Evolutionary conservation across 2,329 filamentous ascomycete genomes (phyloP).

Genomic region (Paecilomyces niveus): DNA sequence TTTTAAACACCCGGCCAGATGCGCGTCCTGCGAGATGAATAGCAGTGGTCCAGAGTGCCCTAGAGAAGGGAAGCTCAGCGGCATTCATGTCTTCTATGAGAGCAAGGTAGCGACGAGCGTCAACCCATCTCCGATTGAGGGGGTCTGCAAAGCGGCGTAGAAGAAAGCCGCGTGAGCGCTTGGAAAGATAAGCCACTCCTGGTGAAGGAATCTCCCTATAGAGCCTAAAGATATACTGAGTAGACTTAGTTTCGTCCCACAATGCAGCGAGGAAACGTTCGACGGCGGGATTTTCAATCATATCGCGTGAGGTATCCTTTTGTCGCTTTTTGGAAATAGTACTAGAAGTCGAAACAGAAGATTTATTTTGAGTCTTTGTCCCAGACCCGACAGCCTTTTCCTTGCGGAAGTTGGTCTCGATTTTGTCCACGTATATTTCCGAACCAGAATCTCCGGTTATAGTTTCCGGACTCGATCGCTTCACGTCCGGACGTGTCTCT

Average conservation of each 20-base stretch:
- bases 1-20: constrained; percentile 50
- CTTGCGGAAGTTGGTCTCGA: not conserved
- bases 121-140: constrained; percentile 23
- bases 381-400: not conserved
- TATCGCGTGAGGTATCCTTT: constrained; percentile 17
- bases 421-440: not conserved
- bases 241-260: constrained; percentile 36
- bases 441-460: not conserved
- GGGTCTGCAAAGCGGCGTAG: constrained; percentile 61
- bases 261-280: constrained; percentile 36
- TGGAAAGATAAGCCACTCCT: constrained; percentile 45
- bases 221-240: constrained; percentile 44
- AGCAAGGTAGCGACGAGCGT: constrained; percentile 75
- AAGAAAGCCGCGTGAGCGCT: constrained; percentile 52
- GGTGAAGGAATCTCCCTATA: constrained; percentile 49
- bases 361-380: not conserved
- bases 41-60: constrained; percentile 74
- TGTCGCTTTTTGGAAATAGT: not conserved
- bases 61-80: constrained; percentile 61
- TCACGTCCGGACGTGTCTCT: not conserved
- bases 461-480: not conserved
- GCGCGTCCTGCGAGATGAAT: constrained; percentile 72
- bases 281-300: constrained; percentile 28
- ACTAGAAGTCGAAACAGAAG: not conserved
- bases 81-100: constrained; percentile 76